Evolutionary conservation across 179 eudicot species (phyloP).

Genomic region (Silene vulgaris): DNA sequence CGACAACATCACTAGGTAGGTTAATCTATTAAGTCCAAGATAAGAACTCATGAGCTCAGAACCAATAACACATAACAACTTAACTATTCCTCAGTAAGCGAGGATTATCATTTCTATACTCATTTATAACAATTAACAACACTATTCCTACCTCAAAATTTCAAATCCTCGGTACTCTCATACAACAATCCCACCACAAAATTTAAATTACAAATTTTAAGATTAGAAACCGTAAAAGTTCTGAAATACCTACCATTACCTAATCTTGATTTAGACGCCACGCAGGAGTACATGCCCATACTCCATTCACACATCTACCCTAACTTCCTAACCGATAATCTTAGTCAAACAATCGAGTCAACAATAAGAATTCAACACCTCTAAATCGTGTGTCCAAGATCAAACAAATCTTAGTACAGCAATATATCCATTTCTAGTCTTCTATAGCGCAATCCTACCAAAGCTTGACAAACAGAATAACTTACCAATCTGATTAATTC

Average conservation of each 20-base stretch:
- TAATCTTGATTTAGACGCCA: no score
- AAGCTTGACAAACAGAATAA: neutral
- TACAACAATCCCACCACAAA: neutral
- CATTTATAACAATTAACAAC: neutral
- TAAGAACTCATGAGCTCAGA: neutral
- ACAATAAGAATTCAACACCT: neutral
- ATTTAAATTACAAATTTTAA: neutral
- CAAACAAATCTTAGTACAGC: neutral
- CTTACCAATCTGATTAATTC: neutral
- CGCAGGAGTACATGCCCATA: no score
- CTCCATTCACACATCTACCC: no score
- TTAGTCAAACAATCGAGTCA: neutral
- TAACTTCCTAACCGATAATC: neutral
- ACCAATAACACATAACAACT: neutral
- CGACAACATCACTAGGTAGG: neutral
- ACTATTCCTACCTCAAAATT: conserved; percentile 1
- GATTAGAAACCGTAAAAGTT: no score
- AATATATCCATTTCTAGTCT: neutral
- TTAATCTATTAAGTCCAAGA: no score
- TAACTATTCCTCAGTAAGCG: neutral
- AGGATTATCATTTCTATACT: neutral
- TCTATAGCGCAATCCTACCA: neutral
- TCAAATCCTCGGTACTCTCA: neutral
- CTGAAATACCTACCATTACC: no score
- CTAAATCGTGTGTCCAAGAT: neutral